phyloP scores from a whole-genome alignment of 1,284 basidiomycete genomes.

The Moniliella sp. region DNA sequence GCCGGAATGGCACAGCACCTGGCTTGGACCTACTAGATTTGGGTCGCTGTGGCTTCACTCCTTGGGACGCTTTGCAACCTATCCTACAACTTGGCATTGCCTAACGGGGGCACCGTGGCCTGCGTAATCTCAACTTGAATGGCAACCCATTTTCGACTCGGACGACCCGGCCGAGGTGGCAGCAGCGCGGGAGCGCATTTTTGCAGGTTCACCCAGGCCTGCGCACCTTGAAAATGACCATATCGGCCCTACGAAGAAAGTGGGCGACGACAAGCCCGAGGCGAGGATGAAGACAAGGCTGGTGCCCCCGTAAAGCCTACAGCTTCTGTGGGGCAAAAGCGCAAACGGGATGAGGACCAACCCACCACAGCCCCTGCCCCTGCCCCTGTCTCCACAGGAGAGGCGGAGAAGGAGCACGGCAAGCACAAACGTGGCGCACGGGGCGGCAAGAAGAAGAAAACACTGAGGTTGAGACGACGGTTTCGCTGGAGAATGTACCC shows the following conservation, averaged over 20 bases:
- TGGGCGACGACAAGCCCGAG: background rate
- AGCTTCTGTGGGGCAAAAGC: background rate
- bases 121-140: slow-evolving; percentile 14
- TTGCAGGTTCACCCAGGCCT: slow-evolving; percentile 7
- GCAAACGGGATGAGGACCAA: background rate
- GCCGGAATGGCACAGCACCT: slow-evolving; percentile 9
- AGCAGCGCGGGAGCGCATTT: background rate
- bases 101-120: slow-evolving; percentile 6
- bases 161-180: slow-evolving; percentile 11
- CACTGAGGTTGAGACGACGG: no score
- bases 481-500: no score
- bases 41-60: slow-evolving; percentile 17
- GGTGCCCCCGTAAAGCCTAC: no score
- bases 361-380: no score
- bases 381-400: no score
- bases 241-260: background rate
- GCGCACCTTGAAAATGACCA: slow-evolving; percentile 8
- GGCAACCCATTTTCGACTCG: slow-evolving; percentile 10
- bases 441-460: background rate
- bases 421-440: background rate
- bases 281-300: no score
- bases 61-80: slow-evolving; percentile 10
- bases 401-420: background rate
- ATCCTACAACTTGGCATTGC: slow-evolving; percentile 5
- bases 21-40: slow-evolving; percentile 20